Conservation (phyloP, 495 filamentous ascomycete species). For the Tuber indicum region DNA sequence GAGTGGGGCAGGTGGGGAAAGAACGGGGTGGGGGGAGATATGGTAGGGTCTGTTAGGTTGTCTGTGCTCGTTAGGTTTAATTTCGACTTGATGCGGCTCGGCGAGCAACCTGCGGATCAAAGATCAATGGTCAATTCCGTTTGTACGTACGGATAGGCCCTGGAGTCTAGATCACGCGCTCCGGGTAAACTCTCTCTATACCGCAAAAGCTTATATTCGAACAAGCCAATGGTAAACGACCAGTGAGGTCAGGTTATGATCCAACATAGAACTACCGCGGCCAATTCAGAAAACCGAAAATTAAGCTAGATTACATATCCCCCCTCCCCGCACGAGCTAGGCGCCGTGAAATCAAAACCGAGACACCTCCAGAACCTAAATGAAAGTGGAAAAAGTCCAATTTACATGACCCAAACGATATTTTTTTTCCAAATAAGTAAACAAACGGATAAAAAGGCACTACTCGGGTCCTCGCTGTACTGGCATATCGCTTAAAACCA, state of each 20-base stretch:
- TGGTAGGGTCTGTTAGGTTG: neutral
- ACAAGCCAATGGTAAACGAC: neutral
- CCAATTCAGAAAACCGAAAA: neutral
- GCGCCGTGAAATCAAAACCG: conserved; percentile 6
- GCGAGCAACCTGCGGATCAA: neutral
- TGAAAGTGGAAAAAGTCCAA: neutral
- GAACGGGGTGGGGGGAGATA: neutral
- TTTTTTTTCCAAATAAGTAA: neutral
- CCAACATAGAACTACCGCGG: neutral
- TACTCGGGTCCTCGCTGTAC: neutral
- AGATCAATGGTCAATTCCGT: neutral
- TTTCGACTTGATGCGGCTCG: neutral
- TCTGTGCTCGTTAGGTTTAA: neutral
- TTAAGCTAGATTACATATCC: neutral
- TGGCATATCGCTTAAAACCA: neutral
- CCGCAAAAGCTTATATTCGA: neutral
- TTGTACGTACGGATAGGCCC: neutral
- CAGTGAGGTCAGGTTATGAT: neutral
- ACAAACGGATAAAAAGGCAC: conserved; percentile 2
- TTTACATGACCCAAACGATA: neutral
- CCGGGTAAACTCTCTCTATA: neutral
- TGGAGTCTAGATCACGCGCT: neutral
- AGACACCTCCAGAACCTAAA: conserved; percentile 2
- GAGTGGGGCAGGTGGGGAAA: neutral
- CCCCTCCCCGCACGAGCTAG: neutral